A percentile compares a stretch with the other conserved stretches of the same genome.
phyloP scores from a whole-genome alignment of 345 rosid species.

The Brassica carinata region DNA sequence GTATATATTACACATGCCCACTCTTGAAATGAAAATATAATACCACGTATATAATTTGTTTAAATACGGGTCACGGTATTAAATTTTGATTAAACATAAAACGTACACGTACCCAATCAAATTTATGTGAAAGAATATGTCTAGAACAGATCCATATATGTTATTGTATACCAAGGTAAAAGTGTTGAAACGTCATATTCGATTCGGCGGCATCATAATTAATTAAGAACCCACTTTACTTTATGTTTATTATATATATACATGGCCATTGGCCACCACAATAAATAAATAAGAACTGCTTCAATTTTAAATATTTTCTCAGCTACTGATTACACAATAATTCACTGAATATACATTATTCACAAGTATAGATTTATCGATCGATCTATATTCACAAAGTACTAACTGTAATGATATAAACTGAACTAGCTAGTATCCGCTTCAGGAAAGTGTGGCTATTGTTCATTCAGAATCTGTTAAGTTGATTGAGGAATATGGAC shows the following conservation, averaged over 20 bases:
- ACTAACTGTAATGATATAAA: conserved; percentile 8
- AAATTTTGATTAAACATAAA: conserved; percentile 24
- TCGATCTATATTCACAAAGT: background rate
- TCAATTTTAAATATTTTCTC: background rate
- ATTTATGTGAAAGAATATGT: conserved; percentile 8
- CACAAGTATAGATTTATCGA: conserved; percentile 6
- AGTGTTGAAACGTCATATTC: conserved; percentile 37
- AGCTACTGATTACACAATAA: conserved; percentile 16
- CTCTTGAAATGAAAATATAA: background rate
- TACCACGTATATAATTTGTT: conserved; percentile 13
- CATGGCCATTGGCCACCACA: conserved; percentile 28
- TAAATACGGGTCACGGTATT: conserved; percentile 18
- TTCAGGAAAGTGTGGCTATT: conserved; percentile 35
- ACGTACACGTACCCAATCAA: conserved; percentile 28
- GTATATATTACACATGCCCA: conserved; percentile 14
- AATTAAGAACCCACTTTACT: conserved; percentile 25
- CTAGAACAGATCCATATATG: background rate
- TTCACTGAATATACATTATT: conserved; percentile 27
- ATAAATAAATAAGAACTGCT: conserved; percentile 10
- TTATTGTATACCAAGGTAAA: conserved; percentile 2
- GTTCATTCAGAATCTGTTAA: conserved; percentile 31
- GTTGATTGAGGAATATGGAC: conserved; percentile 38
- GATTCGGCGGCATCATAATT: conserved; percentile 37
- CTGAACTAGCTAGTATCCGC: conserved; percentile 26
- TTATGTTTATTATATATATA: conserved; percentile 9